phyloP scores from a whole-genome alignment of 225 moss, liverwort and hornwort species.

The Ulota crispa region DNA sequence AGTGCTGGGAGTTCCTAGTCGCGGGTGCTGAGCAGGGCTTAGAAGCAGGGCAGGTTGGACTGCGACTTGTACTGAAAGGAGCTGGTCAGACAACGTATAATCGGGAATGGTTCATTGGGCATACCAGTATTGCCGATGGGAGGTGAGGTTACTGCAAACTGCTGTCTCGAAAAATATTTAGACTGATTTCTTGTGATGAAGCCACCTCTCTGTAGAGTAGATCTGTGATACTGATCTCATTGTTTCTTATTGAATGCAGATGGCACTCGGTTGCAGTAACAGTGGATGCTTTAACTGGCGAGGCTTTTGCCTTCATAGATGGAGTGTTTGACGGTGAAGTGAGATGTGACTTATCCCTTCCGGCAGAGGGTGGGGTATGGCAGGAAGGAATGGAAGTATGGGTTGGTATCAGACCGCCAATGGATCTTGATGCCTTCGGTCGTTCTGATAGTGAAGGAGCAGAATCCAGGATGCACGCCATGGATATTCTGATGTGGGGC shows the following conservation, averaged over 20 bases:
- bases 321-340: conserved; percentile 86
- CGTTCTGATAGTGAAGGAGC: conserved; percentile 99
- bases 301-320: conserved; percentile 85
- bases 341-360: conserved; percentile 75
- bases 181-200: background rate
- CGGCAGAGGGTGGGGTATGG: conserved; percentile 87
- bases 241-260: conserved; percentile 42
- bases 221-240: background rate
- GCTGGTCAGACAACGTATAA: conserved; percentile 90
- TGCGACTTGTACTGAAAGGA: conserved; percentile 90
- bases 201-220: background rate
- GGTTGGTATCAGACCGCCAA: conserved; percentile 95
- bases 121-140: conserved; percentile 89
- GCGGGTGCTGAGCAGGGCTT: conserved; percentile 97
- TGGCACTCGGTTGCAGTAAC: conserved; percentile 98
- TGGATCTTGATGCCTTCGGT: conserved; percentile 99
- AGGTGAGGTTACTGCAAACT: conserved; percentile 54
- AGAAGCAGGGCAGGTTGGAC: conserved; percentile 96
- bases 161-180: background rate
- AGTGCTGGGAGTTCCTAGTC: conserved; percentile 96
- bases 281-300: conserved; percentile 80
- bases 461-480: conserved; percentile 97
- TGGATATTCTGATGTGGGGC: conserved; percentile 98
- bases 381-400: conserved; percentile 91
- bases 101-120: conserved; percentile 94